Percentiles rank a stretch among this genome's conserved stretches.
phyloP scores from a whole-genome alignment of 257 asterid species.

The Misopates orontium region DNA sequence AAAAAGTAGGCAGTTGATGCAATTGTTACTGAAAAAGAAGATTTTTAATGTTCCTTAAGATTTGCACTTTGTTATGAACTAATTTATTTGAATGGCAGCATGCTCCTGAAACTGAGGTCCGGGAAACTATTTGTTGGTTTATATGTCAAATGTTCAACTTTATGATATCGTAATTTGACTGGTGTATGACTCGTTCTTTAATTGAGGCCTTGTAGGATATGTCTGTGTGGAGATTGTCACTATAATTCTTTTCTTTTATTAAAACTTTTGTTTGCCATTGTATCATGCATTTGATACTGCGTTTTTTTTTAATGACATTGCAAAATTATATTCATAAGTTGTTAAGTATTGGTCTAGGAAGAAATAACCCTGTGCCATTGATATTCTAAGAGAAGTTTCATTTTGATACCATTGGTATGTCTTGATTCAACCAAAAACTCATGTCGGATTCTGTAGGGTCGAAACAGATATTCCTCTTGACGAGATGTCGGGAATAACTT shows the following conservation, averaged over 20 bases:
- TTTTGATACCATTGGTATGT: not conserved
- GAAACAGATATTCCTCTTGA: not conserved
- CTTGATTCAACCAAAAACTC: not conserved
- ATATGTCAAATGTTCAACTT: not conserved
- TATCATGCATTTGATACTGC: too few species aligned
- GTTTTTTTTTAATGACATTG: not conserved
- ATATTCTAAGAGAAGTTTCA: not conserved
- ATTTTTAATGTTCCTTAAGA: not conserved
- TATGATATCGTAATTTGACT: not conserved
- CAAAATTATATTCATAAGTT: not conserved
- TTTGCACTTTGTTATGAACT: not conserved
- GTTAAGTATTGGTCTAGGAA: too few species aligned
- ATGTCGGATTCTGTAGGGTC: not conserved
- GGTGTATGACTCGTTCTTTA: not conserved
- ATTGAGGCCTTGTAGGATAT: not conserved
- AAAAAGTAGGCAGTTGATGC: not conserved
- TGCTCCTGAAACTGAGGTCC: not conserved
- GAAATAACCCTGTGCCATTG: not conserved
- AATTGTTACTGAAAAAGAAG: not conserved
- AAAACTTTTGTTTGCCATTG: too few species aligned
- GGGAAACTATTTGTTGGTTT: not conserved
- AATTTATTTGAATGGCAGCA: not conserved
- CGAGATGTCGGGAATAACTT: not conserved
- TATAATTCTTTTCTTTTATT: too few species aligned
- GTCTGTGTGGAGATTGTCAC: too few species aligned